Evolutionary conservation across 306 rosid genomes (phyloP), one percentile per base, ranked within the genome.

Genomic region (Cicer judaicum): DNA sequence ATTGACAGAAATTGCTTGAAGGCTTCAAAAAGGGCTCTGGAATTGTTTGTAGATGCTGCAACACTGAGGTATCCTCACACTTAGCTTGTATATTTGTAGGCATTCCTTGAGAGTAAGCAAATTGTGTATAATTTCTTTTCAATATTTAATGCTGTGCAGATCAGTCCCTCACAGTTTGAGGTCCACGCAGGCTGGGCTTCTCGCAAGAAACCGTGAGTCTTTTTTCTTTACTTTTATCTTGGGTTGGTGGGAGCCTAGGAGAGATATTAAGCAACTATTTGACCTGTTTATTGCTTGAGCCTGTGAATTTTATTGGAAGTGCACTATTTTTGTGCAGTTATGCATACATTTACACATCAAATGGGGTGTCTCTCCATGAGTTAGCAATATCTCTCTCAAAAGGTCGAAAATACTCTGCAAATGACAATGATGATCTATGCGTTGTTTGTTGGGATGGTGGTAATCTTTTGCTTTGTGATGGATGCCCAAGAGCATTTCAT

Each of bases 401-500:
- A 86, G 92, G 88, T 68, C 90, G 97, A 81, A 89, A 86, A 78
- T 91, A 88, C 83, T 87, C 89, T 55, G 90, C 94, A 7, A 88
- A 86, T 76, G 97, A 91, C 86, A 91, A 91, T 77, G 98, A 93
- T 84, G 96, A 93, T 87, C 48, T 88, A 48, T 93, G 97, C 87
- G 71, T 93, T 84, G 85, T 91, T 82, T 93, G 98, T 84, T 84
- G 85, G 85, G 98, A 93, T 84, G 97, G 97, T 79, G 97, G 98
- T 61, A 88, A 89, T 79, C 91, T 93, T 76, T 77, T 93, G 84
- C 97, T 93, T 69, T 91, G 98, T 81, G 97, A 93, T 84, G 97
- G 96, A 69, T 93, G 98, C 89, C 98, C 97, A 53, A 90, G 97
- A 87, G 97, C 97, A 52, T 91, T 93, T 87, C 98, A 93, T 82